These are phyloP conservation scores for Mollisiaceae sp. DNA, from an alignment of 2,329 filamentous ascomycete species.

Conservation along the genomic window DNA sequence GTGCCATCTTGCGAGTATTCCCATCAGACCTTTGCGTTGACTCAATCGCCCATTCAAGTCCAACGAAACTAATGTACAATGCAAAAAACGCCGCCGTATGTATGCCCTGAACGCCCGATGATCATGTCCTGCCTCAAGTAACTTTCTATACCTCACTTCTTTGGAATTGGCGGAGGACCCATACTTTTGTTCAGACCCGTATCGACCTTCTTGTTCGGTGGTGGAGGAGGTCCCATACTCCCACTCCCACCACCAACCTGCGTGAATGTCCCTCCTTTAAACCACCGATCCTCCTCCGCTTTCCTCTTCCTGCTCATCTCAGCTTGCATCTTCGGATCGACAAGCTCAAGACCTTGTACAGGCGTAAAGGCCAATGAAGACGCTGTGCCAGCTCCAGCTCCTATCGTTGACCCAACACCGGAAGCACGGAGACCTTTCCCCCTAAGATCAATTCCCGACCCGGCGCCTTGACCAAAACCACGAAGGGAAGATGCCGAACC, in stretches of 20 bases:
- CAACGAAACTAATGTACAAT: not conserved
- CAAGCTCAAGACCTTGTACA: constrained; percentile 91
- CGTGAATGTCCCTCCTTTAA: constrained; percentile 96
- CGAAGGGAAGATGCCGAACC: constrained; percentile 82
- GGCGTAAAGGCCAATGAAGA: constrained; percentile 93
- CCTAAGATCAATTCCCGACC: constrained; percentile 70
- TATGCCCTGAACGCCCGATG: constrained; percentile 11
- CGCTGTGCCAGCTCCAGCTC: constrained; percentile 71
- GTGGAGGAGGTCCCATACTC: constrained; percentile 78
- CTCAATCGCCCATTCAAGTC: not conserved
- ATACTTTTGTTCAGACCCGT: constrained; percentile 55
- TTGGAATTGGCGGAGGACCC: constrained; percentile 41
- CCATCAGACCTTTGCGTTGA: not conserved
- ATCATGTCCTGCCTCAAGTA: not conserved
- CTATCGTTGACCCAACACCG: constrained; percentile 76
- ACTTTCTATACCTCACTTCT: constrained; percentile 27
- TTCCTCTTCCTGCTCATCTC: constrained; percentile 90
- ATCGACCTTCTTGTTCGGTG: constrained; percentile 70
- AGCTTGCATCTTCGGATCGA: constrained; percentile 88
- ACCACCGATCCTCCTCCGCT: constrained; percentile 94
- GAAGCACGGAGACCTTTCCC: constrained; percentile 76
- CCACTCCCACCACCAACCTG: constrained; percentile 70
- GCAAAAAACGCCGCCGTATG: constrained; percentile 12
- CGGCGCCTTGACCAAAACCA: constrained; percentile 71
- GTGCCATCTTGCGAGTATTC: not conserved